These are phyloP conservation scores for Lecanicillium sp. DNA, from an alignment of 2,329 filamentous ascomycete genomes.

Conservation along the genomic window DNA sequence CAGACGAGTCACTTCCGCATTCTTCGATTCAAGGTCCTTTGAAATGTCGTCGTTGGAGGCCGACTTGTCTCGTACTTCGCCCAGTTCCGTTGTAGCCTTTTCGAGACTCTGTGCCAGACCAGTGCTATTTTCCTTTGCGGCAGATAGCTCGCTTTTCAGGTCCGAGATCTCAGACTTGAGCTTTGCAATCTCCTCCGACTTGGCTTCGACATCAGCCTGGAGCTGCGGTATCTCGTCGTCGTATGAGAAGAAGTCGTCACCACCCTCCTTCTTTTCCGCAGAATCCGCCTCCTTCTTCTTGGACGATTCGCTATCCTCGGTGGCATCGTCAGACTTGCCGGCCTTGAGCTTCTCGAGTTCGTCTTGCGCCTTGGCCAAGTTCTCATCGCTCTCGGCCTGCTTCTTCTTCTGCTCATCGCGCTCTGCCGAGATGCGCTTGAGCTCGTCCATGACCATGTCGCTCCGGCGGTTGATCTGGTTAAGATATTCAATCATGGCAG, in stretches of 20 bases:
- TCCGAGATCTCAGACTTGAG: conserved; percentile 62
- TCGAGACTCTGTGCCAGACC: conserved; percentile 62
- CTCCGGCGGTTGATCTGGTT: conserved; percentile 78
- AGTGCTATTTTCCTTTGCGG: conserved; percentile 62
- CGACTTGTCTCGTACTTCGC: conserved; percentile 32
- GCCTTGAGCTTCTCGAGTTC: conserved; percentile 51
- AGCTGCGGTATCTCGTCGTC: conserved; percentile 79
- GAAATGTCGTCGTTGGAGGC: conserved; percentile 38
- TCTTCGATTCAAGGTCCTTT: conserved; percentile 39
- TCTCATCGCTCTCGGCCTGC: conserved; percentile 59
- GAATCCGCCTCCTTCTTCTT: neutral
- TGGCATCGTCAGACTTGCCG: conserved; percentile 34
- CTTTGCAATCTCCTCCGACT: conserved; percentile 60
- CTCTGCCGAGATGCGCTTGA: conserved; percentile 79
- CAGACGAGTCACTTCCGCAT: conserved; percentile 40
- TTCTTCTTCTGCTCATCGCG: conserved; percentile 75
- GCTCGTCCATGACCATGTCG: conserved; percentile 89
- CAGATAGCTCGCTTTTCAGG: conserved; percentile 63
- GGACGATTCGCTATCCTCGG: conserved; percentile 8
- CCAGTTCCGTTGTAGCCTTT: conserved; percentile 57
- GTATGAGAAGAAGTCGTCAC: conserved; percentile 84
- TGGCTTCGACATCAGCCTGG: conserved; percentile 65
- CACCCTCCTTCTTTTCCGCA: conserved; percentile 19
- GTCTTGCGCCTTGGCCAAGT: conserved; percentile 52
- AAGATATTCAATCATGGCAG: conserved; percentile 80